A percentile compares a stretch with the other conserved stretches of the same genome.
Conservation (phyloP, 1,139 yeast species). For the Candida gigantensis region DNA sequence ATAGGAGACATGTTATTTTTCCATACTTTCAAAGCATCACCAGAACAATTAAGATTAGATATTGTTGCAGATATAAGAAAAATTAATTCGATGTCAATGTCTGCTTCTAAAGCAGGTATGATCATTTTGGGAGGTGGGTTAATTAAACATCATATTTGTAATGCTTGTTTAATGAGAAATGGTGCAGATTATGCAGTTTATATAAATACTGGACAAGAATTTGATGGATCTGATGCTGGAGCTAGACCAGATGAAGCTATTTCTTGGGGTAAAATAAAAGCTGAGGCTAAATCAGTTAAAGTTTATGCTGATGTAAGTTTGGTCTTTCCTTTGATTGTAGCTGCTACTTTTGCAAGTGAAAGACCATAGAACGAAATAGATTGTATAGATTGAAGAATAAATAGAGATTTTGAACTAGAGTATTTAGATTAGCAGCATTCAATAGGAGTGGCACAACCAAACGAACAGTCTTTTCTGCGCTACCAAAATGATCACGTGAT, state of each 20-base stretch:
- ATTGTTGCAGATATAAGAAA: slow-evolving; percentile 90
- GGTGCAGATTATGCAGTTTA: slow-evolving; percentile 98
- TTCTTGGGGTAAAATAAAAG: slow-evolving; percentile 97
- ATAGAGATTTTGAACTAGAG: not conserved
- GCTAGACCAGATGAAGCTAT: slow-evolving; percentile 99
- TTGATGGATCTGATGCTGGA: slow-evolving; percentile 98
- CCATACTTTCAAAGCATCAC: slow-evolving; percentile 94
- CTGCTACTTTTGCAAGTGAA: slow-evolving; percentile 85
- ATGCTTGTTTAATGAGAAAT: slow-evolving; percentile 97
- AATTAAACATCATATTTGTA: slow-evolving; percentile 94
- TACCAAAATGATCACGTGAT: too few species aligned
- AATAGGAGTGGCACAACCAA: slow-evolving; percentile 1
- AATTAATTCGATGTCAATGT: slow-evolving; percentile 93
- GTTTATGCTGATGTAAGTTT: slow-evolving; percentile 96
- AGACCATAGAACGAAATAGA: slow-evolving; percentile 29
- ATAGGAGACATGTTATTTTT: slow-evolving; percentile 98
- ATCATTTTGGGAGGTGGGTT: slow-evolving; percentile 94
- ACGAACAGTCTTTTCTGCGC: too few species aligned
- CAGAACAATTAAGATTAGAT: slow-evolving; percentile 84
- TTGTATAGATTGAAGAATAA: not conserved
- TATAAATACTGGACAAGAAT: slow-evolving; percentile 97
- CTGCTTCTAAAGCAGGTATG: slow-evolving; percentile 95
- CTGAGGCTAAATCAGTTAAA: slow-evolving; percentile 88
- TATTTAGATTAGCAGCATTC: too few species aligned
- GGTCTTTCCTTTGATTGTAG: slow-evolving; percentile 94